Evolutionary conservation across 2,329 filamentous ascomycete genomes (phyloP).

Genomic region (Juglanconis oblonga): DNA sequence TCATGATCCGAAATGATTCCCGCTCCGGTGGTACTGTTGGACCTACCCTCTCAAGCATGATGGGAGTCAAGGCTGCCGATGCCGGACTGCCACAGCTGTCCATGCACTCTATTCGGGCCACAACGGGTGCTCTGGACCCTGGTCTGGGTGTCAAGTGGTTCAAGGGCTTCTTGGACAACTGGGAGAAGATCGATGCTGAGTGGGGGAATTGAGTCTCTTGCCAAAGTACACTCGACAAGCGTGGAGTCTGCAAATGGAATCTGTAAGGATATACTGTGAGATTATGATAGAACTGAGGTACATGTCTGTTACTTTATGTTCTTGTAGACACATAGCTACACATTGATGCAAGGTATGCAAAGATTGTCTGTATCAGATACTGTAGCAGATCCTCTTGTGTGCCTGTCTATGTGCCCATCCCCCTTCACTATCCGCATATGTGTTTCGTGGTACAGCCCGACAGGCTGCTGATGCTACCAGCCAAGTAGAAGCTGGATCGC

Average conservation of each 20-base stretch:
- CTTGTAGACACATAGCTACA: too few species aligned
- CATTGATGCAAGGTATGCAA: too few species aligned
- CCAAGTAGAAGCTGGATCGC: too few species aligned
- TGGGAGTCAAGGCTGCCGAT: constrained; percentile 81
- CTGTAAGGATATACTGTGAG: neutral
- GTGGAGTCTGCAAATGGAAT: neutral
- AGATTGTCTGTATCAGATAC: too few species aligned
- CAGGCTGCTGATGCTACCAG: too few species aligned
- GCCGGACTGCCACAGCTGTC: constrained; percentile 87
- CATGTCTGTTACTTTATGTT: neutral
- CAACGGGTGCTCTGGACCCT: constrained; percentile 80
- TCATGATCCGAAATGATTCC: constrained; percentile 93
- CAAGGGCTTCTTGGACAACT: constrained; percentile 83
- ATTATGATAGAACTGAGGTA: neutral
- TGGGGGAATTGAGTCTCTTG: constrained; percentile 47
- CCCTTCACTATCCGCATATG: too few species aligned
- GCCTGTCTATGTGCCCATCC: too few species aligned
- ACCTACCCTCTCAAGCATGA: constrained; percentile 76
- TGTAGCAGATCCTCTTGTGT: too few species aligned
- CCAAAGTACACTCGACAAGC: neutral
- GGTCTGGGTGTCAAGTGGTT: constrained; percentile 86
- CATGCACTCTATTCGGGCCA: constrained; percentile 92
- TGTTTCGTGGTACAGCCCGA: too few species aligned
- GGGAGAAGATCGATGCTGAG: constrained; percentile 79
- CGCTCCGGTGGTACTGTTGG: constrained; percentile 93